phyloP scores from a whole-genome alignment of 768 basidiomycete species.

The Suillus fuscotomentosus region DNA sequence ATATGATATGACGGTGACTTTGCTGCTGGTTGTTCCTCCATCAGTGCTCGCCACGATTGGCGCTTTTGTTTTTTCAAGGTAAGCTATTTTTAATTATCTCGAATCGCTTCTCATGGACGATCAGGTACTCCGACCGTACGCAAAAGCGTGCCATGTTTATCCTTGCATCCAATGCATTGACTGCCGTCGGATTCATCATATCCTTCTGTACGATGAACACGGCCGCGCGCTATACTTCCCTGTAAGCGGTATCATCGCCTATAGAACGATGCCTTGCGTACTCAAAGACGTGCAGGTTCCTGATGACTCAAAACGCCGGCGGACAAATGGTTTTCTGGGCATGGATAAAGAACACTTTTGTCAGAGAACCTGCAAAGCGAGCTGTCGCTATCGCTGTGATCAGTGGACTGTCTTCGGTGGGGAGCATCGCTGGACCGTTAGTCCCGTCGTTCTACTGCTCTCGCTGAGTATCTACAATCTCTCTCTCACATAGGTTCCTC shows the following conservation, averaged over 20 bases:
- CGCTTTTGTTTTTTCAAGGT: constrained; percentile 24
- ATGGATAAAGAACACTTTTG: constrained; percentile 53
- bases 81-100: background rate
- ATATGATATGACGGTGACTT: constrained; percentile 34
- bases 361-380: constrained; percentile 76
- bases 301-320: constrained; percentile 68
- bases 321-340: constrained; percentile 59
- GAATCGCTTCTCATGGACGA: background rate
- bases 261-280: background rate
- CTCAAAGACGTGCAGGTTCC: constrained; percentile 43
- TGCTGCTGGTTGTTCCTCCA: constrained; percentile 42
- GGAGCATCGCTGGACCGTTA: constrained; percentile 78
- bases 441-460: constrained; percentile 25
- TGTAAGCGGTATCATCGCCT: constrained; percentile 35
- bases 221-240: constrained; percentile 56
- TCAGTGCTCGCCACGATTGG: constrained; percentile 30
- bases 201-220: constrained; percentile 59
- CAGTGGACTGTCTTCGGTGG: constrained; percentile 75
- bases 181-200: constrained; percentile 63
- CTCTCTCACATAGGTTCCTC: constrained; percentile 39
- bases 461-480: background rate
- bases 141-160: constrained; percentile 72
- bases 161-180: constrained; percentile 44
- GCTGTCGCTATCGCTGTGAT: constrained; percentile 77
- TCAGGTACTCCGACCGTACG: constrained; percentile 63